These are phyloP conservation scores for Trichopus zeylanicus DNA, from an alignment of 116 monocot species.

Conservation along the genomic window DNA sequence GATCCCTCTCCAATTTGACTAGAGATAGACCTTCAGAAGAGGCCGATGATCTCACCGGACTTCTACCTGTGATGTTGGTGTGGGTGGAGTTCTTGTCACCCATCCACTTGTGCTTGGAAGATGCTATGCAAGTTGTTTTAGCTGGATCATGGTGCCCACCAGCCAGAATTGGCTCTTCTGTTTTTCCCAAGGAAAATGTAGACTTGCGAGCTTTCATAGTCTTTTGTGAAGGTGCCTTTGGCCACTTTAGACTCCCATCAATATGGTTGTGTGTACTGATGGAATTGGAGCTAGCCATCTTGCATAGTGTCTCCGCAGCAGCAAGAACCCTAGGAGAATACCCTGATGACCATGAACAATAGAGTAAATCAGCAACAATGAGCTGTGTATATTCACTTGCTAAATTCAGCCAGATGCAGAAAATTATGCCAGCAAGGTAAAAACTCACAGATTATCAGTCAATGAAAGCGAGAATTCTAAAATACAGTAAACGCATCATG, in stretches of 20 bases:
- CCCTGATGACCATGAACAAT: conserved; percentile 19
- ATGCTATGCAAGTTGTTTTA: conserved; percentile 9
- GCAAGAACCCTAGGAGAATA: conserved; percentile 16
- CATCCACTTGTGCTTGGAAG: conserved; percentile 18
- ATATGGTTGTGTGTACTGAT: conserved; percentile 2
- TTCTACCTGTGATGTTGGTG: conserved; percentile 13
- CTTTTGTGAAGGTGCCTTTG: conserved; percentile 30
- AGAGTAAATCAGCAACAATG: background rate
- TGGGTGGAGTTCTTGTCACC: conserved; percentile 19
- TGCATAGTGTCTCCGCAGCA: conserved; percentile 46
- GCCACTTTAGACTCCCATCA: conserved; percentile 20
- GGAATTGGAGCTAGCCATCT: conserved; percentile 16
- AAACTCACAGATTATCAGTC: background rate
- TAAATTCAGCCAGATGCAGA: background rate
- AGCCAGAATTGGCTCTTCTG: conserved; percentile 15
- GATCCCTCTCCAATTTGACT: conserved; percentile 12
- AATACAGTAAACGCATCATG: too few relatives aligned
- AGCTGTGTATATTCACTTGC: background rate
- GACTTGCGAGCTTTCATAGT: conserved; percentile 33
- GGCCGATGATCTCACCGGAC: conserved; percentile 23
- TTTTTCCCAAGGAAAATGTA: conserved; percentile 14
- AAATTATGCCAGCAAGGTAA: background rate
- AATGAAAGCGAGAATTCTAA: too few relatives aligned
- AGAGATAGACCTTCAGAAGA: conserved; percentile 14
- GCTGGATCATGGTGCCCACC: conserved; percentile 20